phyloP scores from a whole-genome alignment of 805 yeast genomes.

The Saturnispora besseyi region DNA sequence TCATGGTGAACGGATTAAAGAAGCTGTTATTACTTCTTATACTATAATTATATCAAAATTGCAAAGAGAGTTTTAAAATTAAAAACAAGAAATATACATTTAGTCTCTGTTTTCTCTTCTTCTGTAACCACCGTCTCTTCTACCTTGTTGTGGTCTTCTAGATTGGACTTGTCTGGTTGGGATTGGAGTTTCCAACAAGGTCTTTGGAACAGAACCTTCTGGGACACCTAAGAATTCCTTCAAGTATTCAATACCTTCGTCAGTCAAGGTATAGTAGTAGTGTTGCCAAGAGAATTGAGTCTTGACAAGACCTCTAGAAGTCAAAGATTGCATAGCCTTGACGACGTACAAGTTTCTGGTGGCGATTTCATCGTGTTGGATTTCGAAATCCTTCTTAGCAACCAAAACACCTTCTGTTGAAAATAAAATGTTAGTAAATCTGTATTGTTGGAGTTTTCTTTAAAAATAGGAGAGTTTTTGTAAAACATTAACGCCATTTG shows the following conservation, averaged over 20 bases:
- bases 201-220: conserved; percentile 96
- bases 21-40: not conserved
- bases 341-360: conserved; percentile 96
- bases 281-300: conserved; percentile 99
- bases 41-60: not conserved
- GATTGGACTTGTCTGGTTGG: conserved; percentile 49
- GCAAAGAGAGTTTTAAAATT: conserved; percentile 6
- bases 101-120: conserved; percentile 42
- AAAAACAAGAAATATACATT: conserved; percentile 12
- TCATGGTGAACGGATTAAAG: not conserved
- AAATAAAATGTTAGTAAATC: conserved; percentile 16
- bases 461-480: not conserved
- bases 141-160: conserved; percentile 30
- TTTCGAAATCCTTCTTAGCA: conserved; percentile 98
- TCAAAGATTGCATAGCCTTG: conserved; percentile 98
- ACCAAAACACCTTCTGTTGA: conserved; percentile 94
- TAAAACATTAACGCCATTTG: too few species aligned
- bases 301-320: conserved; percentile 98
- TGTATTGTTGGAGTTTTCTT: not conserved
- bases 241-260: conserved; percentile 97
- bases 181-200: conserved; percentile 92
- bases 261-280: conserved; percentile 99
- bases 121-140: conserved; percentile 57
- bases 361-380: conserved; percentile 96
- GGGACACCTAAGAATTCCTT: conserved; percentile 98